Evolutionary conservation across 2,329 filamentous ascomycete genomes (phyloP), one percentile per base, ranked within the genome.

Genomic region (Colletotrichum trifolii): DNA sequence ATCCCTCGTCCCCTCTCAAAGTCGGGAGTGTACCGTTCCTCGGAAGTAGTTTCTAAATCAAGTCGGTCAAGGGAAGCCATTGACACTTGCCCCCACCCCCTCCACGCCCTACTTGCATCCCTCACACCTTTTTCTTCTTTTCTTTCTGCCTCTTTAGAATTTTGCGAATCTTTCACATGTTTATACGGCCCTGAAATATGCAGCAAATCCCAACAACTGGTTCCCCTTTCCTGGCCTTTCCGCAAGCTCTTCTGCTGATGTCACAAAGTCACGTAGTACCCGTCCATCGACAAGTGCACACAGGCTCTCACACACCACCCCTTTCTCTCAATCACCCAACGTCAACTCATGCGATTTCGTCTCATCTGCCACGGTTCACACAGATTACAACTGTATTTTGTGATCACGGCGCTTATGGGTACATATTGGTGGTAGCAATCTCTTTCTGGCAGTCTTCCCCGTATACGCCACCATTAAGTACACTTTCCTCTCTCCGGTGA

Each of bases 111-210:
- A 25, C 3, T 25, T 17, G 17, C 3, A 17, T 17, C 2, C 25
- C 25, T 25, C 25, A 25, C 25, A 25, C 25, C 25, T 25, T n/a
- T n/a, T n/a, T 5, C 25, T 1, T 25, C 1, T 25, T 5, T 25
- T 25, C 25, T 25, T 25, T 25, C 4, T 2, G 25, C 25, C 25
- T 25, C 25, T 25, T 5, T 25, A 13, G 39, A 2, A n/a, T 12
- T 46, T 57, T 17, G 54, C 9, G 6, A 57, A 48, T 49, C 1
- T 15, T 57, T 49, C 45, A 48, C 54, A 40, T 57, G 43, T 57
- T 48, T 39, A 9, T n/a, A 36, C 34, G 12, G 9, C 25, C 34
- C 12, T 5, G 13, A 13, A 8, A 13, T 38, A 39, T 47, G 43
- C 43, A 25, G n/a, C n/a, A 45, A 40, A 39, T 38, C 25, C 25